A percentile compares a stretch with the other conserved stretches of the same genome.
Evolutionary conservation across 768 basidiomycete genomes (phyloP).

Genomic region (Leccinum olivaceopallidum): DNA sequence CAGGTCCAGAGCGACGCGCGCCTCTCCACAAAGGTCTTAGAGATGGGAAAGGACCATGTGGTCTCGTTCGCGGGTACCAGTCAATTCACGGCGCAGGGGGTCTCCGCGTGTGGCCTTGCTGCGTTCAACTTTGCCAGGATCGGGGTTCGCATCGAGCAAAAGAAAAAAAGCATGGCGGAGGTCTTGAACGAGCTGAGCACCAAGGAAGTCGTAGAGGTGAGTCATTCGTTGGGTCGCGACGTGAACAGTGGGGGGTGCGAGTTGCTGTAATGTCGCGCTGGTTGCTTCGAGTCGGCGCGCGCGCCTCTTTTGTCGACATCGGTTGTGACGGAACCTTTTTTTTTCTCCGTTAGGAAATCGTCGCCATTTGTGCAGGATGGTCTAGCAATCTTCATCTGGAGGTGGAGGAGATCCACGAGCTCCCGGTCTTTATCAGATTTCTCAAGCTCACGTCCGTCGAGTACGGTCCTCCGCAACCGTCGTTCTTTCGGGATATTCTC

Average conservation of each 20-base stretch:
- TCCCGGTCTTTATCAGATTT: conserved; percentile 49
- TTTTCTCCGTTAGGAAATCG: conserved; percentile 45
- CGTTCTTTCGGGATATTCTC: conserved; percentile 36
- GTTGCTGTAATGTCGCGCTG: not conserved
- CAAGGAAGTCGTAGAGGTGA: conserved; percentile 28
- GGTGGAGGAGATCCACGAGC: conserved; percentile 49
- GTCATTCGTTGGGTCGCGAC: conserved; percentile 3
- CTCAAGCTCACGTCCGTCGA: conserved; percentile 37
- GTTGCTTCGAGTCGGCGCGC: not conserved
- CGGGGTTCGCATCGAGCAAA: conserved; percentile 36
- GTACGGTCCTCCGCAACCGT: conserved; percentile 39
- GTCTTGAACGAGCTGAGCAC: conserved; percentile 24
- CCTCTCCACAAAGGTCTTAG: conserved; percentile 19
- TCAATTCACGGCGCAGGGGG: conserved; percentile 49
- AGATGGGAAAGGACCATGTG: conserved; percentile 36
- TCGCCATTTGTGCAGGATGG: conserved; percentile 60
- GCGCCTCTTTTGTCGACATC: not conserved
- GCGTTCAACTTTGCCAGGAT: conserved; percentile 63
- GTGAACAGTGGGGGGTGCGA: not conserved
- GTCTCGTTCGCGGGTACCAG: conserved; percentile 53
- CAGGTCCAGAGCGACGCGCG: not conserved
- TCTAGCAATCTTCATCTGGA: conserved; percentile 52
- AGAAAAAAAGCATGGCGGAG: conserved; percentile 7
- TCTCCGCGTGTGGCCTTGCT: conserved; percentile 66
- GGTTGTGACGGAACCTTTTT: not conserved